These are phyloP conservation scores for Huntiella decipiens DNA, from an alignment of 2,329 filamentous ascomycete genomes.

Conservation along the genomic window DNA sequence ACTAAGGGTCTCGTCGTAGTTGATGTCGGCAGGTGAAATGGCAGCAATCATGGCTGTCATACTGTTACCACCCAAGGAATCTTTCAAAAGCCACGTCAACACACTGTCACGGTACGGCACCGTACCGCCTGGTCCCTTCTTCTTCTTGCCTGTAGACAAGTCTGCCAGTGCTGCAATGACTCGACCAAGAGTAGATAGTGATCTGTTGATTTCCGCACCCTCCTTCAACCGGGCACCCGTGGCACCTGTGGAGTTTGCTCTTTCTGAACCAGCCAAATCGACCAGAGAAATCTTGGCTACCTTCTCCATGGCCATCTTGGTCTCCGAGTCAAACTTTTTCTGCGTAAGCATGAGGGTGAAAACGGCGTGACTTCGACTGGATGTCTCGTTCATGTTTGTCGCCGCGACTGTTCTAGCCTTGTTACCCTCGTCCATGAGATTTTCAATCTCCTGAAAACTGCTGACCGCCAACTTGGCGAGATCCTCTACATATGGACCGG, in stretches of 20 bases:
- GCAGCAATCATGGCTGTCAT: constrained; percentile 99
- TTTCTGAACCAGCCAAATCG: constrained; percentile 90
- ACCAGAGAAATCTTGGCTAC: constrained; percentile 96
- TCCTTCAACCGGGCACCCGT: constrained; percentile 91
- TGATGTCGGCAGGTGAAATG: constrained; percentile 95
- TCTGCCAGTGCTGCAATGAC: constrained; percentile 94
- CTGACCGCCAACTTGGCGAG: constrained; percentile 85
- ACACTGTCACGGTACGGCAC: constrained; percentile 96
- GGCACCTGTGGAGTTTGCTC: constrained; percentile 91
- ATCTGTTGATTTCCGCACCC: constrained; percentile 95
- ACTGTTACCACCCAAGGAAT: constrained; percentile 92
- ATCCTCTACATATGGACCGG: constrained; percentile 95
- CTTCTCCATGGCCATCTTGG: constrained; percentile 94
- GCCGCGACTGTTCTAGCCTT: constrained; percentile 95
- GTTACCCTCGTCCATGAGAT: constrained; percentile 98
- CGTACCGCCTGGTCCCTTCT: constrained; percentile 51
- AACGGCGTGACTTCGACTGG: constrained; percentile 91
- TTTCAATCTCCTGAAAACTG: constrained; percentile 87
- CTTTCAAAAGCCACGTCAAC: constrained; percentile 89
- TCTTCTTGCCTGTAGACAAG: constrained; percentile 67
- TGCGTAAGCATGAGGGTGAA: constrained; percentile 93
- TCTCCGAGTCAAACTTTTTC: constrained; percentile 76
- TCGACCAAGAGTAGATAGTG: constrained; percentile 84
- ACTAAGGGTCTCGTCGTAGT: constrained; percentile 93
- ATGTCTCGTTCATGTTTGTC: constrained; percentile 99